Percentiles rank a stretch among this genome's conserved stretches.
phyloP scores from a whole-genome alignment of 2,329 filamentous ascomycete species.

The Hypoxylon sp. region DNA sequence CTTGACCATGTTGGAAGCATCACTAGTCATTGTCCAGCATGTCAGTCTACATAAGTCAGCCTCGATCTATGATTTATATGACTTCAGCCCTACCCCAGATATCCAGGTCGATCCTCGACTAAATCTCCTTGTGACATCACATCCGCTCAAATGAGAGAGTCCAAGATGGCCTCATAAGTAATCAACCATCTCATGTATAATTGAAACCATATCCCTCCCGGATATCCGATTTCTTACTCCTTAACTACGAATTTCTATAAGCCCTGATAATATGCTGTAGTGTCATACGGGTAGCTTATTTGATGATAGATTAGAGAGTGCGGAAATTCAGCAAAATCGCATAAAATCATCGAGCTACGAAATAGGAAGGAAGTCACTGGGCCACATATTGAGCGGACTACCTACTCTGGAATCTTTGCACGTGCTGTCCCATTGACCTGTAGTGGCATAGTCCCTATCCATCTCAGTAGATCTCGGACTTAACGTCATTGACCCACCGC shows the following conservation, averaged over 20 bases:
- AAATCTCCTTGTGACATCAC: conserved; percentile 29
- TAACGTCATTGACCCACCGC: conserved; percentile 2
- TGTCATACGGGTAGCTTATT: not conserved
- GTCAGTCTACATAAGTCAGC: conserved; percentile 26
- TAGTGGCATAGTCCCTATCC: not conserved
- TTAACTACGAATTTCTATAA: not conserved
- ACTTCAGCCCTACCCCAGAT: conserved; percentile 32
- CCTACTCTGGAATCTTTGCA: not conserved
- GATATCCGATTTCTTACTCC: not conserved
- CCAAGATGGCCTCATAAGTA: not conserved
- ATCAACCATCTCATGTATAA: not conserved
- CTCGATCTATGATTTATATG: conserved; percentile 24
- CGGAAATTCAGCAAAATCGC: not conserved
- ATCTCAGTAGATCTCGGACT: not conserved
- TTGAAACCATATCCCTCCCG: not conserved
- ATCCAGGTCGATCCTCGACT: conserved; percentile 5
- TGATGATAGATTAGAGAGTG: not conserved
- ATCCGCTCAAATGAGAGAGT: not conserved
- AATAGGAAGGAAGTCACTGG: not conserved
- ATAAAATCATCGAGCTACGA: not conserved
- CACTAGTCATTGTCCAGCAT: conserved; percentile 2
- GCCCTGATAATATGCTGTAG: not conserved
- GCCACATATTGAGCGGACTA: not conserved
- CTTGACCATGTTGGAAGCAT: conserved; percentile 6
- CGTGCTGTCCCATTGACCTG: not conserved